phyloP scores from a whole-genome alignment of 768 basidiomycete species.

The Hygrocybe punicea region DNA sequence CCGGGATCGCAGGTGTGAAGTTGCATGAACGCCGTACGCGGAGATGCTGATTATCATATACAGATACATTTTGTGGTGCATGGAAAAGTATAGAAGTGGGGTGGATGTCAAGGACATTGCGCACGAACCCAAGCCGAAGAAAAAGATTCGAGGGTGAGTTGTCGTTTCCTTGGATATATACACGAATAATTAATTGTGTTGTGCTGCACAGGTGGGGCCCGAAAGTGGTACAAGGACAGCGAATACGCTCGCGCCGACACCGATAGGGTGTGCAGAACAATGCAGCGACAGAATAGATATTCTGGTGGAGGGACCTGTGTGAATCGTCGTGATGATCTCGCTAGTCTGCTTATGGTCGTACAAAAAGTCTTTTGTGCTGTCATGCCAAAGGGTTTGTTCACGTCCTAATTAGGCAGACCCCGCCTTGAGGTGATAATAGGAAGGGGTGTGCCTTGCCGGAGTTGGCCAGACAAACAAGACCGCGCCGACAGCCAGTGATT shows the following conservation, averaged over 20 bases:
- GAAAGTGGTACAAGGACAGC: conserved; percentile 1
- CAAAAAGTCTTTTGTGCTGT: neutral
- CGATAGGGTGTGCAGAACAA: neutral
- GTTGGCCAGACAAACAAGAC: neutral
- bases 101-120: conserved; percentile 56
- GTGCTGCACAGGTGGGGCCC: conserved; percentile 3
- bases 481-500: neutral
- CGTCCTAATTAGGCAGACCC: neutral
- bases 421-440: conserved; percentile 1
- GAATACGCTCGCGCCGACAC: conserved; percentile 2
- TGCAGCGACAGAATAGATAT: too few species aligned
- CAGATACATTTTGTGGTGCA: conserved; percentile 83
- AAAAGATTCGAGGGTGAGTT: conserved; percentile 75
- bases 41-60: neutral
- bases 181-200: neutral
- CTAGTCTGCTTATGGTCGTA: neutral
- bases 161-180: neutral
- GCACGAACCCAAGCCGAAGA: conserved; percentile 64
- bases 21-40: neutral
- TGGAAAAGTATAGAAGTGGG: conserved; percentile 72
- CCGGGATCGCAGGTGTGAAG: conserved; percentile 61
- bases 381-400: neutral
- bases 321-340: too few species aligned
- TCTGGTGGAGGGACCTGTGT: too few species aligned
- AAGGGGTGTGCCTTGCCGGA: neutral